These are phyloP conservation scores for Globomyces pollinis-pini DNA, from an alignment of 192 early-diverging fungal genomes.

Conservation along the genomic window DNA sequence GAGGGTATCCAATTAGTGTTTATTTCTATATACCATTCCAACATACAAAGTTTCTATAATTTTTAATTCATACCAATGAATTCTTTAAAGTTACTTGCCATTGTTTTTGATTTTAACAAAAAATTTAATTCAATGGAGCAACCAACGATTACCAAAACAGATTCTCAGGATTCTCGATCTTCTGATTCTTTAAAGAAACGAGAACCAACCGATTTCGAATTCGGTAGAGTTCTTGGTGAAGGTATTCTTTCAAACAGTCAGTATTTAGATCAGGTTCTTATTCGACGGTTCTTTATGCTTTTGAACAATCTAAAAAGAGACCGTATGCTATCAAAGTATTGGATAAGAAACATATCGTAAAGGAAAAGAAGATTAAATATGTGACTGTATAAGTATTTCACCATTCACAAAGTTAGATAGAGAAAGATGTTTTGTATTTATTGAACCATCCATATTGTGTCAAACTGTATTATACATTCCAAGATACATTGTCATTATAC, in stretches of 20 bases:
- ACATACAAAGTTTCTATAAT: too few species aligned
- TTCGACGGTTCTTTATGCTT: constrained; percentile 82
- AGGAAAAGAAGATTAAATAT: constrained; percentile 94
- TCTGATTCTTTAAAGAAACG: constrained; percentile 47
- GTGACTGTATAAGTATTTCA: constrained; percentile 49
- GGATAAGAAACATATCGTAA: constrained; percentile 65
- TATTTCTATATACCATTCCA: too few species aligned
- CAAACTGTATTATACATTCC: constrained; percentile 91
- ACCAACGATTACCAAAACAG: too few species aligned
- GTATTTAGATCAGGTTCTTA: too few species aligned
- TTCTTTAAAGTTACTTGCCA: too few species aligned
- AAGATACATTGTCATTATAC: constrained; percentile 82
- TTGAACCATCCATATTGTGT: constrained; percentile 88
- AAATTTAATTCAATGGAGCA: too few species aligned
- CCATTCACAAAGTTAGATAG: too few species aligned
- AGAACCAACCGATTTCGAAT: constrained; percentile 73
- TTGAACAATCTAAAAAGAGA: constrained; percentile 58
- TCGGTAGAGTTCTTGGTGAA: constrained; percentile 80
- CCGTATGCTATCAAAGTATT: constrained; percentile 85
- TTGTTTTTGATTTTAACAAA: too few species aligned
- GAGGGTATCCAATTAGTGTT: too few species aligned
- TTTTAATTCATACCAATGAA: too few species aligned
- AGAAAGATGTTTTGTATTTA: constrained; percentile 79
- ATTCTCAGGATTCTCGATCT: too few species aligned
- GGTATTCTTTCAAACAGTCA: too few species aligned